These are phyloP conservation scores for Xylaria curta DNA, from an alignment of 495 filamentous ascomycete genomes.

Conservation along the genomic window DNA sequence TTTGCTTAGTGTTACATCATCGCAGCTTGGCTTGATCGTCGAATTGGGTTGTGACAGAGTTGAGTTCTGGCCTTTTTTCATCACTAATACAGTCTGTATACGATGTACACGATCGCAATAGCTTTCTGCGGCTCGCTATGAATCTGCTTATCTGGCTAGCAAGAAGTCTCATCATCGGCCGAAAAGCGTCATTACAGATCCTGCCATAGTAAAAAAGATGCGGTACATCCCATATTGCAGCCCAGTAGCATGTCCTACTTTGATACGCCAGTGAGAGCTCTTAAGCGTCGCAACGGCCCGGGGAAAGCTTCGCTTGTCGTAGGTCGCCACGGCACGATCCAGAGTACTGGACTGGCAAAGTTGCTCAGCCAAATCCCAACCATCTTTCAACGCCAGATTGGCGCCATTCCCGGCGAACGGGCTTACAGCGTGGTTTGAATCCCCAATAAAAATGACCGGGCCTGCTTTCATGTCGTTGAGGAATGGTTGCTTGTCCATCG, in stretches of 20 bases:
- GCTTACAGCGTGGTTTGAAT: constrained; percentile 52
- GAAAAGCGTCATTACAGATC: not conserved
- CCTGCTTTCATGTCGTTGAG: constrained; percentile 31
- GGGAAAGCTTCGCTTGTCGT: constrained; percentile 40
- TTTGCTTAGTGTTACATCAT: not conserved
- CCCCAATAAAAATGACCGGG: constrained; percentile 49
- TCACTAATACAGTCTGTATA: not conserved
- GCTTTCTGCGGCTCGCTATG: not conserved
- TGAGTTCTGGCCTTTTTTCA: not conserved
- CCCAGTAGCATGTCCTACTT: constrained; percentile 29
- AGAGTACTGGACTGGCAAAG: constrained; percentile 32
- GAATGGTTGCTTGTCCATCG: constrained; percentile 48
- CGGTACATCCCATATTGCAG: constrained; percentile 24
- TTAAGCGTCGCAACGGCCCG: constrained; percentile 35
- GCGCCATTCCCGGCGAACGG: constrained; percentile 54
- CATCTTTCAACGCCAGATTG: constrained; percentile 50
- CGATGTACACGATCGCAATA: not conserved
- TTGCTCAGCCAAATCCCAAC: constrained; percentile 46
- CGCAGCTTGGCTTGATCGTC: not conserved
- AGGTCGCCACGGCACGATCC: constrained; percentile 33
- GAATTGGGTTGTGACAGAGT: not conserved
- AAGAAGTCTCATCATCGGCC: not conserved
- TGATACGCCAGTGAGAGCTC: constrained; percentile 33
- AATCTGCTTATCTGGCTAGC: not conserved
- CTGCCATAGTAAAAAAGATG: constrained; percentile 19